Conservation (phyloP, 371 early-diverging fungal genomes). For the Apophysomyces variabilis region DNA sequence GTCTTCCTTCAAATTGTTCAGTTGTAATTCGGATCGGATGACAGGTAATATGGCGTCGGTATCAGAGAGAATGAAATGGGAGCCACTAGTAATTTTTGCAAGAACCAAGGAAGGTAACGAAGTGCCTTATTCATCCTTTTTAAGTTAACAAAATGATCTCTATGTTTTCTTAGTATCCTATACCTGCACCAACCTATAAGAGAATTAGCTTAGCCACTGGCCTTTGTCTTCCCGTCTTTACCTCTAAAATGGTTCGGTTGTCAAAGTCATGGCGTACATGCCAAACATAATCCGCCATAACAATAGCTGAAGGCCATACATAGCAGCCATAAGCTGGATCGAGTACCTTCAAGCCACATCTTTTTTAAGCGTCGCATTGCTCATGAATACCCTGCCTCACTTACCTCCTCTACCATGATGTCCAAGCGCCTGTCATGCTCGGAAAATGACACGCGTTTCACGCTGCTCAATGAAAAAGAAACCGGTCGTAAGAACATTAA, state of each 20-base stretch:
- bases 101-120: slow-evolving; percentile 58
- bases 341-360: slow-evolving; percentile 34
- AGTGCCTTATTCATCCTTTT: slow-evolving; percentile 33
- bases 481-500: not conserved
- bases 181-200: slow-evolving; percentile 13
- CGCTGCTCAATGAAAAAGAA: not conserved
- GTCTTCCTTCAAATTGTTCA: slow-evolving; percentile 32
- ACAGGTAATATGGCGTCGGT: slow-evolving; percentile 46
- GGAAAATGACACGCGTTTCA: slow-evolving; percentile 18
- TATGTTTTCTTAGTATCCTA: not conserved
- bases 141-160: not conserved
- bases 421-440: not conserved
- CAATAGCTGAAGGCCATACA: slow-evolving; percentile 62
- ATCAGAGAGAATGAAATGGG: slow-evolving; percentile 46
- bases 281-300: slow-evolving; percentile 56
- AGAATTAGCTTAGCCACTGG: not conserved
- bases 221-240: slow-evolving; percentile 1
- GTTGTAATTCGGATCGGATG: slow-evolving; percentile 33
- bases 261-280: slow-evolving; percentile 29
- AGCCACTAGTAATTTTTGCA: slow-evolving; percentile 23
- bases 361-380: not conserved
- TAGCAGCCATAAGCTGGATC: slow-evolving; percentile 62
- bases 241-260: slow-evolving; percentile 38
- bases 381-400: not conserved
- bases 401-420: slow-evolving; percentile 20